Evolutionary conservation across 345 rosid genomes (phyloP).

Genomic region (Mangifera indica): DNA sequence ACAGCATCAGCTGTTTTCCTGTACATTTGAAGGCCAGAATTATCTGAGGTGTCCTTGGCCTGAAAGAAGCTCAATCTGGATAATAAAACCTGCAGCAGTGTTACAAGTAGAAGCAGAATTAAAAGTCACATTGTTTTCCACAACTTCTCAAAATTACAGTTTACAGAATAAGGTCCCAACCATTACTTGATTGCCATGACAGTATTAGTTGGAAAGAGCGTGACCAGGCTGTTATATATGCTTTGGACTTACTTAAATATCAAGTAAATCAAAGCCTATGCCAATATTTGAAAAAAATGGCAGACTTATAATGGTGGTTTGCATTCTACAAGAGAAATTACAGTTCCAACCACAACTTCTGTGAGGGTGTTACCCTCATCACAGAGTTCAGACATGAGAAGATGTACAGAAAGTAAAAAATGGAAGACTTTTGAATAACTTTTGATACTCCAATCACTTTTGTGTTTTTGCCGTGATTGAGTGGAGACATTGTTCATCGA

Average conservation of each 20-base stretch:
- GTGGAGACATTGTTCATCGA: neutral
- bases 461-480: no score
- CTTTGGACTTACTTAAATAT: neutral
- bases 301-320: neutral
- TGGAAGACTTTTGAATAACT: no score
- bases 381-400: slow-evolving; percentile 7
- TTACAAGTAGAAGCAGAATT: slow-evolving; percentile 2
- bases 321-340: neutral
- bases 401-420: neutral
- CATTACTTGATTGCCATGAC: neutral
- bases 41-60: slow-evolving; percentile 54
- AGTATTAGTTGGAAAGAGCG: neutral
- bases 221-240: neutral
- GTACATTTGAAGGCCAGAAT: slow-evolving; percentile 59
- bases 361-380: no score
- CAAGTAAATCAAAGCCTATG: neutral
- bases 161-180: neutral
- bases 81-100: slow-evolving; percentile 64
- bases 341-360: neutral
- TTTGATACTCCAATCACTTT: no score
- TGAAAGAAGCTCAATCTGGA: slow-evolving; percentile 78
- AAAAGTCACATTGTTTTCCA: neutral
- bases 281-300: neutral
- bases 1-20: slow-evolving; percentile 86
- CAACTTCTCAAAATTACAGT: neutral